A percentile compares a stretch with the other conserved stretches of the same genome.
Evolutionary conservation across 2,329 filamentous ascomycete species (phyloP).

Genomic region (Fusarium napiforme): DNA sequence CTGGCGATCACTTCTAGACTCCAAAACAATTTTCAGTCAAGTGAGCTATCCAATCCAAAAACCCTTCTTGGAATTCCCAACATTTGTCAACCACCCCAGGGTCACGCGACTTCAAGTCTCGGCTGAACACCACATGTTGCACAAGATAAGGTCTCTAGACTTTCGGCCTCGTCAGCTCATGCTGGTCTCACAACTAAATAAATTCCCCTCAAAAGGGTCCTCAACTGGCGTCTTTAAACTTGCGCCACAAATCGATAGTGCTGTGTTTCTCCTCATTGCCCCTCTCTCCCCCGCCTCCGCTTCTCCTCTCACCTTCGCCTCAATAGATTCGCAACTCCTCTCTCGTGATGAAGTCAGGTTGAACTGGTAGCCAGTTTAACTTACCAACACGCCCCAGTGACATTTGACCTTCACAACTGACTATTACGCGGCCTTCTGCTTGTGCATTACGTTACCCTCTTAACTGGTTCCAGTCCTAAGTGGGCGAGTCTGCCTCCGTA

Average conservation of each 20-base stretch:
- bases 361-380: constrained; percentile 1
- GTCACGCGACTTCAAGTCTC: constrained; percentile 6
- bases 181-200: neutral
- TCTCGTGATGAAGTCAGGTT: constrained; percentile 20
- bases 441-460: neutral
- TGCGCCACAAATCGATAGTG: constrained; percentile 25
- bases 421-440: neutral
- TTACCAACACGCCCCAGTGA: constrained; percentile 8
- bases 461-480: neutral
- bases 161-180: neutral
- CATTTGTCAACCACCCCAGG: neutral
- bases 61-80: neutral
- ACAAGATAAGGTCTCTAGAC: neutral
- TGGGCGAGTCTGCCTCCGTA: neutral
- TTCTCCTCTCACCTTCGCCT: constrained; percentile 25
- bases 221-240: neutral
- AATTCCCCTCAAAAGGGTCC: neutral
- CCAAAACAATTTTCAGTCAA: neutral
- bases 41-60: constrained; percentile 1
- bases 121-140: neutral
- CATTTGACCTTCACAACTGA: neutral
- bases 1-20: constrained; percentile 13
- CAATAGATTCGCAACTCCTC: constrained; percentile 18
- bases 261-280: constrained; percentile 22
- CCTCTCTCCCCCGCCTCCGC: constrained; percentile 10